Conservation (phyloP, 2,329 filamentous ascomycete genomes). For the Fusarium torreyae region DNA sequence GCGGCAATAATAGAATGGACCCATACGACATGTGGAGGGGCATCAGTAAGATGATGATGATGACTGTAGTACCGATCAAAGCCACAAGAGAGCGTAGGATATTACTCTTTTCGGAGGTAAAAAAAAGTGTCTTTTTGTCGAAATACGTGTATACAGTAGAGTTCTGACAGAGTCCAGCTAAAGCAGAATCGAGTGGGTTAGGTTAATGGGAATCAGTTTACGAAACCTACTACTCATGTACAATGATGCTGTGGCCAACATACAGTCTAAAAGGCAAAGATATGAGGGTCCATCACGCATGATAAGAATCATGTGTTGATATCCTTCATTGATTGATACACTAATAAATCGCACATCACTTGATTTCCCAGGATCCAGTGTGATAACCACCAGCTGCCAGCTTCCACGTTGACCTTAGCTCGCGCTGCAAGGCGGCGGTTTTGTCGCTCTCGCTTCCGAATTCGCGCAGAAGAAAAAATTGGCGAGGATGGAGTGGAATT, state of each 20-base stretch:
- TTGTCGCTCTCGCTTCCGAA: constrained; percentile 32
- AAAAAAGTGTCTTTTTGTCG: constrained; percentile 1
- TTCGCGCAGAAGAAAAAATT: constrained; percentile 15
- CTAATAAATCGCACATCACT: constrained; percentile 12
- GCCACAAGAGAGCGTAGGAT: constrained; percentile 8
- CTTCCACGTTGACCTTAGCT: constrained; percentile 48
- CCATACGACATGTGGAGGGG: constrained; percentile 30
- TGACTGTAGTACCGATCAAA: constrained; percentile 12
- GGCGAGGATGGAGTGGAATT: constrained; percentile 22
- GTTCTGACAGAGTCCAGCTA: constrained; percentile 14
- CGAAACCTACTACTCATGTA: constrained; percentile 18
- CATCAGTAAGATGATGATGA: constrained; percentile 15
- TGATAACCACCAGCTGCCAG: constrained; percentile 14
- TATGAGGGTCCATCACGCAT: constrained; percentile 13
- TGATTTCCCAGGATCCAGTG: background rate
- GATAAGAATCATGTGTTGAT: constrained; percentile 4
- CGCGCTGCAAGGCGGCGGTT: constrained; percentile 42
- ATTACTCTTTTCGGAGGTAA: background rate
- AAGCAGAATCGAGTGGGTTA: constrained; percentile 32
- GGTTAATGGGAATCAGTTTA: constrained; percentile 14
- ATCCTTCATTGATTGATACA: background rate
- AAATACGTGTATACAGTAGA: background rate
- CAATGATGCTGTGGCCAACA: constrained; percentile 26
- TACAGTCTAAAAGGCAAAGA: constrained; percentile 5
- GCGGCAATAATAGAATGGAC: constrained; percentile 34